Conservation (phyloP, 306 rosid species). For the Mimosa bimucronata region DNA sequence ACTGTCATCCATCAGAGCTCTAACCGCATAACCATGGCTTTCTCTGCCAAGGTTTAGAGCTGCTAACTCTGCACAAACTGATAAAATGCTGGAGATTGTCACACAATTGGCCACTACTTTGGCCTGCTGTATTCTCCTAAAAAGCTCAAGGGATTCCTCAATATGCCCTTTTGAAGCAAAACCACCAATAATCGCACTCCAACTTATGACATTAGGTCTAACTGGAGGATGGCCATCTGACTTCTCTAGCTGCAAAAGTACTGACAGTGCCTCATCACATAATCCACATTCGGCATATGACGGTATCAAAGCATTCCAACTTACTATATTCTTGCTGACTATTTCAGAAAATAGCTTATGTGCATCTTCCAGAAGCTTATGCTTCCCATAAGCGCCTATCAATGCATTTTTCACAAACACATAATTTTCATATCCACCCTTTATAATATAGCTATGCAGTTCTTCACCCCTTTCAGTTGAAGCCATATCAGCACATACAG, state of each 20-base stretch:
- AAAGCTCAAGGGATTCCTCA: constrained; percentile 67
- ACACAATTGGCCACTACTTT: constrained; percentile 61
- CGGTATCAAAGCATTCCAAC: constrained; percentile 88
- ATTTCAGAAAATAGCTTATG: constrained; percentile 58
- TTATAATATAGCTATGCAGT: constrained; percentile 67
- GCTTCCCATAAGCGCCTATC: constrained; percentile 70
- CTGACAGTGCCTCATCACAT: constrained; percentile 68
- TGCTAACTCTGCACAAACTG: constrained; percentile 74
- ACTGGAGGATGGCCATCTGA: constrained; percentile 34
- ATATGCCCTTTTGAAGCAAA: constrained; percentile 60
- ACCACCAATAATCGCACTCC: constrained; percentile 77
- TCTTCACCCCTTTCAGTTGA: constrained; percentile 52
- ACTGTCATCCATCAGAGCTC: constrained; percentile 59
- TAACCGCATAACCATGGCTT: constrained; percentile 65
- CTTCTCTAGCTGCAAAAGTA: constrained; percentile 57
- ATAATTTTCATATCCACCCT: constrained; percentile 80
- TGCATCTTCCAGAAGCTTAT: constrained; percentile 53
- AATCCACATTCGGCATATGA: constrained; percentile 74
- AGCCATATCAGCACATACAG: constrained; percentile 70
- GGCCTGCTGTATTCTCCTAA: constrained; percentile 76
- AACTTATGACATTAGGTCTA: constrained; percentile 81
- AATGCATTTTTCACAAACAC: constrained; percentile 74
- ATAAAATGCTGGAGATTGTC: constrained; percentile 67
- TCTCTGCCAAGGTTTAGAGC: constrained; percentile 72
- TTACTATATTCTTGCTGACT: constrained; percentile 61